Percentiles rank a stretch among this genome's conserved stretches.
Evolutionary conservation across 805 yeast species (phyloP).

Genomic region (Blastobotrys terrestris): DNA sequence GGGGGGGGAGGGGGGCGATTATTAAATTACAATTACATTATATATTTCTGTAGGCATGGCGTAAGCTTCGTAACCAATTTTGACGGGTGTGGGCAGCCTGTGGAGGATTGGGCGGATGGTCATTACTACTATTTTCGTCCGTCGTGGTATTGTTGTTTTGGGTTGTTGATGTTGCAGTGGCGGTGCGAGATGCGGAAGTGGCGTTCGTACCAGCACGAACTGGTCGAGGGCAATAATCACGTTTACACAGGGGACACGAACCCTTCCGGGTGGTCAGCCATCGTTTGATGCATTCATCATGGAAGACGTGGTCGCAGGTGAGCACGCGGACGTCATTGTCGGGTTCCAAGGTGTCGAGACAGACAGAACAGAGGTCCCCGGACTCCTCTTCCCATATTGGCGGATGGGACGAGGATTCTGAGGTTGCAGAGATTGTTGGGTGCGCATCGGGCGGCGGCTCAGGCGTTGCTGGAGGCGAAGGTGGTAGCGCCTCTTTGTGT

Average conservation of each 20-base stretch:
- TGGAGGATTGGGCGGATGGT: too few relatives aligned
- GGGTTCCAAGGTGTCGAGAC: slow-evolving; percentile 59
- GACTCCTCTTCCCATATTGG: neutral
- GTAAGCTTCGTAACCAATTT: neutral
- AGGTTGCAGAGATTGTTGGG: neutral
- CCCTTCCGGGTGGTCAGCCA: slow-evolving; percentile 74
- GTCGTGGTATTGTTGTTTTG: too few relatives aligned
- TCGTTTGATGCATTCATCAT: slow-evolving; percentile 70
- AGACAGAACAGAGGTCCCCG: slow-evolving; percentile 69
- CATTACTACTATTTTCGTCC: too few relatives aligned
- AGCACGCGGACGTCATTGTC: slow-evolving; percentile 65
- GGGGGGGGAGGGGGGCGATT: too few relatives aligned
- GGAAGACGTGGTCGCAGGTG: slow-evolving; percentile 80
- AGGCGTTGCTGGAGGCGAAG: neutral
- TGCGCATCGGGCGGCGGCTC: neutral
- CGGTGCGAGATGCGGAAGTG: neutral
- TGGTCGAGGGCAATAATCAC: slow-evolving; percentile 44
- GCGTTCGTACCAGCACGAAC: neutral
- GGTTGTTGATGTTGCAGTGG: neutral
- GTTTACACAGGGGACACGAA: slow-evolving; percentile 78
- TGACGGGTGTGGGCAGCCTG: neutral
- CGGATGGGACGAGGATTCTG: neutral
- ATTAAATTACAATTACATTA: too few relatives aligned
- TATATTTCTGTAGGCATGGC: neutral
- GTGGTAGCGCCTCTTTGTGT: neutral